Conservation (phyloP, 23 red algal genomes). For the Cyanidiococcus yangmingshanensis region DNA sequence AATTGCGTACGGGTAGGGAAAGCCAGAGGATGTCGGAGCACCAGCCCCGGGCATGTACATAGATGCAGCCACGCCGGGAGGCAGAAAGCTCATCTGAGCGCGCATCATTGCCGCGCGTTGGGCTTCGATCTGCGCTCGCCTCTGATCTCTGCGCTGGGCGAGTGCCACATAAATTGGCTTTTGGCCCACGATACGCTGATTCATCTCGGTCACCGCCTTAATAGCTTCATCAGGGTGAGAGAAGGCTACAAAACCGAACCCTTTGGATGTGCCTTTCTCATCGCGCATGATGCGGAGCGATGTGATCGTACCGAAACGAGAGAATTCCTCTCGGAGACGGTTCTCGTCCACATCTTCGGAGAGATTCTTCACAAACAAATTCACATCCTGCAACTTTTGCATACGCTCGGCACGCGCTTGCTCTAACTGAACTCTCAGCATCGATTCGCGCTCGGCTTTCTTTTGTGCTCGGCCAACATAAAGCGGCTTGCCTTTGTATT, state of each 20-base stretch:
- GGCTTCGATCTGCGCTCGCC: conserved; percentile 85
- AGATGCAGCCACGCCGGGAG: conserved; percentile 15
- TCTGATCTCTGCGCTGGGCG: conserved; percentile 81
- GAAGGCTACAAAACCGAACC: conserved; percentile 98
- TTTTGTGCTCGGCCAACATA: conserved; percentile 85
- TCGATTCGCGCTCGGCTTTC: conserved; percentile 88
- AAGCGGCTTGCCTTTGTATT: conserved; percentile 48
- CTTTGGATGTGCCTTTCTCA: conserved; percentile 58
- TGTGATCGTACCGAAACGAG: conserved; percentile 77
- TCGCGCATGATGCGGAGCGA: conserved; percentile 91
- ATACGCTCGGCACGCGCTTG: conserved; percentile 47
- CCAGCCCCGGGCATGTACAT: conserved; percentile 38
- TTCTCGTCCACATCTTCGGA: conserved; percentile 95
- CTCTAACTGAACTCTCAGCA: conserved; percentile 65
- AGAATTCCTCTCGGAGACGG: conserved; percentile 72
- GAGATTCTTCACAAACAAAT: conserved; percentile 95
- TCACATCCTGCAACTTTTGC: conserved; percentile 78
- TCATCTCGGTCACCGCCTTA: conserved; percentile 95
- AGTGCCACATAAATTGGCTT: conserved; percentile 96
- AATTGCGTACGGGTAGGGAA: conserved; percentile 38
- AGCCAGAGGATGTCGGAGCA: background rate
- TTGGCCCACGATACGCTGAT: conserved; percentile 73
- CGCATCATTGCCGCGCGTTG: conserved; percentile 19
- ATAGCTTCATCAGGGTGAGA: conserved; percentile 89
- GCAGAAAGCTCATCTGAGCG: conserved; percentile 3